These are phyloP conservation scores for Leishmania tropica DNA, from an alignment of 208 protist genomes.

Conservation along the genomic window DNA sequence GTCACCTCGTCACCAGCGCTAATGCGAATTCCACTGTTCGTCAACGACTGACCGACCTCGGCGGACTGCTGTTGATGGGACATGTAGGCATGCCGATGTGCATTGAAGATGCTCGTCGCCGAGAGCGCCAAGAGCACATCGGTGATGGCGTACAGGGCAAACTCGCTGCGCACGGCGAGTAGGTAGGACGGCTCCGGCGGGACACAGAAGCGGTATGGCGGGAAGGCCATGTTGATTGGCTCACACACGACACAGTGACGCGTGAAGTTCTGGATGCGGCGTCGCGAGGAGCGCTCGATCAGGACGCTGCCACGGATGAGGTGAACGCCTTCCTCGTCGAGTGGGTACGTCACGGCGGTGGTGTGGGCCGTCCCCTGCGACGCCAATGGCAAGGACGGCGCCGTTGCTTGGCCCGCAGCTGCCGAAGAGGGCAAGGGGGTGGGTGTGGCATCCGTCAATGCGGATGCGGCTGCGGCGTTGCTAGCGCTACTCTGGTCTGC, in stretches of 20 bases:
- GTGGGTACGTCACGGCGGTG: slow-evolving; percentile 16
- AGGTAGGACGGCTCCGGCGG: slow-evolving; percentile 84
- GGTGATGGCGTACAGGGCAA: slow-evolving; percentile 59
- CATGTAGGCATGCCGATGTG: slow-evolving; percentile 7
- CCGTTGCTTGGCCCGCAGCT: background rate
- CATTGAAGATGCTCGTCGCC: slow-evolving; percentile 36
- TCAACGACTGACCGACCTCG: slow-evolving; percentile 6
- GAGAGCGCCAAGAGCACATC: slow-evolving; percentile 77
- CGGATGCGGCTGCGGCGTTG: background rate
- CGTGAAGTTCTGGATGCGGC: slow-evolving; percentile 65
- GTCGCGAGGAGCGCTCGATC: slow-evolving; percentile 57
- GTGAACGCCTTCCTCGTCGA: slow-evolving; percentile 37
- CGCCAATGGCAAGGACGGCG: background rate
- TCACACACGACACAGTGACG: slow-evolving; percentile 57
- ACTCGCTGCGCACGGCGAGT: slow-evolving; percentile 50
- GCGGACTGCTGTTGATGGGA: slow-evolving; percentile 1
- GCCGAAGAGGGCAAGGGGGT: background rate
- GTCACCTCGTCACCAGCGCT: background rate
- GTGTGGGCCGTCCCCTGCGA: background rate
- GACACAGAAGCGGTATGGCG: slow-evolving; percentile 73
- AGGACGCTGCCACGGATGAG: slow-evolving; percentile 54
- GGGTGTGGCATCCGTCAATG: background rate
- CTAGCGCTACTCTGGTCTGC: background rate
- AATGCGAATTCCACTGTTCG: background rate
- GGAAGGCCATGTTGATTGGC: slow-evolving; percentile 42